A percentile compares a stretch with the other conserved stretches of the same genome.
Conservation (phyloP, 208 protist genomes). For the Crithidia acanthocephali region DNA sequence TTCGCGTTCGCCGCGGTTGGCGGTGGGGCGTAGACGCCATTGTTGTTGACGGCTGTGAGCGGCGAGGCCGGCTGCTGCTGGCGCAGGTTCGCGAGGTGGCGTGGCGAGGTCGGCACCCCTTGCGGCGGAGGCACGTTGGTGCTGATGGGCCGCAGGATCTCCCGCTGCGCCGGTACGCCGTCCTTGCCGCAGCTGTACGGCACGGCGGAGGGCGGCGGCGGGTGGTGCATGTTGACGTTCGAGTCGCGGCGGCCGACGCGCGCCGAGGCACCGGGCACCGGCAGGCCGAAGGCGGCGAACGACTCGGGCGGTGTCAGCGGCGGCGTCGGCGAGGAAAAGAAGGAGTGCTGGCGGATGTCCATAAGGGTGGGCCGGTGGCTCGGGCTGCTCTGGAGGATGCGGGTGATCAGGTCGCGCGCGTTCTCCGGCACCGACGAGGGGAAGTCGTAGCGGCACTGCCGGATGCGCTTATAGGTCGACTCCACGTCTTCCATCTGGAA, state of each 20-base stretch:
- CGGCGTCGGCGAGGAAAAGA: constrained; percentile 76
- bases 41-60: constrained; percentile 1
- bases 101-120: constrained; percentile 25
- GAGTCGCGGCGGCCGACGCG: constrained; percentile 14
- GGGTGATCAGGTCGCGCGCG: constrained; percentile 90
- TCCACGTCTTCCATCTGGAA: constrained; percentile 98
- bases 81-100: constrained; percentile 22
- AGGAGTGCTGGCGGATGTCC: constrained; percentile 89
- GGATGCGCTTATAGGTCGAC: constrained; percentile 96
- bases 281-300: constrained; percentile 51
- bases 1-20: constrained; percentile 6
- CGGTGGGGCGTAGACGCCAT: constrained; percentile 13
- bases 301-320: constrained; percentile 54
- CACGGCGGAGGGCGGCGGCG: constrained; percentile 10
- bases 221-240: constrained; percentile 26
- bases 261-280: constrained; percentile 23
- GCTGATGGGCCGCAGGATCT: constrained; percentile 57
- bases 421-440: constrained; percentile 74
- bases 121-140: constrained; percentile 39
- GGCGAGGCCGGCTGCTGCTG: constrained; percentile 7
- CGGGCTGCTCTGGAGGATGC: constrained; percentile 88
- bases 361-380: constrained; percentile 83
- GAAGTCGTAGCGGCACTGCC: constrained; percentile 93
- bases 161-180: constrained; percentile 32
- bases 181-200: constrained; percentile 16